A percentile compares a stretch with the other conserved stretches of the same genome.
Conservation (phyloP, 2,329 filamentous ascomycete species). For the Botryotinia calthae region DNA sequence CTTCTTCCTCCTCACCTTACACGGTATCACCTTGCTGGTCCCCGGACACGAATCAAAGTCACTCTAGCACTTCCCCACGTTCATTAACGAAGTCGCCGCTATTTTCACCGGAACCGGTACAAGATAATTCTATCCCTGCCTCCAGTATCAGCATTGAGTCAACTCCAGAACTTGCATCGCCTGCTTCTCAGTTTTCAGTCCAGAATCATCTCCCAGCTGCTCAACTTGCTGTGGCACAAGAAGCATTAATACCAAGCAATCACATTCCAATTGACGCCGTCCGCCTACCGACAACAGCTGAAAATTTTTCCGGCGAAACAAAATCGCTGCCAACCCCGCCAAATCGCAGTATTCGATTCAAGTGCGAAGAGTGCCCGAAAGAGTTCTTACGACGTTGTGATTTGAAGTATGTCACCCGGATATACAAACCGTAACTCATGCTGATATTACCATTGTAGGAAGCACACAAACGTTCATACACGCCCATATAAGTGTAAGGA, state of each 20-base stretch:
- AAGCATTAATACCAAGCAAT: neutral
- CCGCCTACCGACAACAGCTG: neutral
- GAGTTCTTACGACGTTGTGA: neutral
- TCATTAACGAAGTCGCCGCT: neutral
- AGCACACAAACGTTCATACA: neutral
- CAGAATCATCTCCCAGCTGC: neutral
- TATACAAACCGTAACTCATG: neutral
- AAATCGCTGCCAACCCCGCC: neutral
- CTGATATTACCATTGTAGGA: neutral
- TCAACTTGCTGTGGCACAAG: neutral
- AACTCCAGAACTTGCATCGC: neutral
- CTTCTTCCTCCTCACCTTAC: neutral
- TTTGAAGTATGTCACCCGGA: neutral
- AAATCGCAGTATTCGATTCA: neutral
- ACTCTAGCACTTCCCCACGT: neutral
- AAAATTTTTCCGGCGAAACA: neutral
- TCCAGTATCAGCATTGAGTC: neutral
- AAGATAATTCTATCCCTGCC: neutral
- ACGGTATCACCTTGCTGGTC: neutral
- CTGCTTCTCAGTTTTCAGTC: neutral
- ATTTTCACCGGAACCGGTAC: neutral
- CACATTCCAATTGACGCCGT: neutral
- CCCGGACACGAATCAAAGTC: neutral
- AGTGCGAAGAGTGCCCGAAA: neutral
- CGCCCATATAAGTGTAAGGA: neutral